A percentile compares a stretch with the other conserved stretches of the same genome.
Evolutionary conservation across 148 eudicot species (phyloP).

Genomic region (Rhododendron williamsianum): DNA sequence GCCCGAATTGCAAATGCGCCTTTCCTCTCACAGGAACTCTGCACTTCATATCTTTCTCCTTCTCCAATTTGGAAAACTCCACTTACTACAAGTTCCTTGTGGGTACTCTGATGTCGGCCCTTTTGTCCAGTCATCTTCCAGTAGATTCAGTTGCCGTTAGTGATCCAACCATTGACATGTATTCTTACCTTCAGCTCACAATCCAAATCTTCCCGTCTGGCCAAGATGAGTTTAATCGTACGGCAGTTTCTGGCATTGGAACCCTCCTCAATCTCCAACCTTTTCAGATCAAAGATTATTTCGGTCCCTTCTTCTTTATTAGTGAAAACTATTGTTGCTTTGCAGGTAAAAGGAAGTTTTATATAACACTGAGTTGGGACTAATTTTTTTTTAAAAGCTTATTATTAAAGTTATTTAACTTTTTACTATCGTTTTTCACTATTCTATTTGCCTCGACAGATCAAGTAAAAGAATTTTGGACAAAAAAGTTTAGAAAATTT

Average conservation of each 20-base stretch:
- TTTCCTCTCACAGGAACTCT: conserved; percentile 56
- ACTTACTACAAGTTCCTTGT: conserved; percentile 32
- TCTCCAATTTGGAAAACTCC: conserved; percentile 46
- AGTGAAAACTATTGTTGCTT: conserved; percentile 44
- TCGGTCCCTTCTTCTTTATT: conserved; percentile 55
- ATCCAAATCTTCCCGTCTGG: conserved; percentile 51
- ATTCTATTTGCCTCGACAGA: too few species aligned
- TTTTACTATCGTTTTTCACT: not conserved
- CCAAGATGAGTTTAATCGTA: conserved; percentile 45
- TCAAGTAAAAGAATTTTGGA: not conserved
- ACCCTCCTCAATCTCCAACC: conserved; percentile 45
- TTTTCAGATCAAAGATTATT: conserved; percentile 24
- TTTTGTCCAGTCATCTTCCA: conserved; percentile 31
- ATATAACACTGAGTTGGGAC: not conserved
- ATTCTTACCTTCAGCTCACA: conserved; percentile 34
- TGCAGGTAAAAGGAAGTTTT: conserved; percentile 35
- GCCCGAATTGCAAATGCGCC: conserved; percentile 42
- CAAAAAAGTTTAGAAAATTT: not conserved
- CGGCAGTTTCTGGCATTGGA: conserved; percentile 44
- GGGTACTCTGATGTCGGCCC: conserved; percentile 32
- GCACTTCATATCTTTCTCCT: conserved; percentile 46
- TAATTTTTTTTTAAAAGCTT: not conserved
- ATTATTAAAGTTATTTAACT: not conserved
- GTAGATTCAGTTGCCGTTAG: conserved; percentile 45
- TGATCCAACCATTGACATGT: conserved; percentile 30